Evolutionary conservation across 2,329 filamentous ascomycete genomes (phyloP), one percentile per base, ranked within the genome.

Genomic region (Hirsutella thompsonii): DNA sequence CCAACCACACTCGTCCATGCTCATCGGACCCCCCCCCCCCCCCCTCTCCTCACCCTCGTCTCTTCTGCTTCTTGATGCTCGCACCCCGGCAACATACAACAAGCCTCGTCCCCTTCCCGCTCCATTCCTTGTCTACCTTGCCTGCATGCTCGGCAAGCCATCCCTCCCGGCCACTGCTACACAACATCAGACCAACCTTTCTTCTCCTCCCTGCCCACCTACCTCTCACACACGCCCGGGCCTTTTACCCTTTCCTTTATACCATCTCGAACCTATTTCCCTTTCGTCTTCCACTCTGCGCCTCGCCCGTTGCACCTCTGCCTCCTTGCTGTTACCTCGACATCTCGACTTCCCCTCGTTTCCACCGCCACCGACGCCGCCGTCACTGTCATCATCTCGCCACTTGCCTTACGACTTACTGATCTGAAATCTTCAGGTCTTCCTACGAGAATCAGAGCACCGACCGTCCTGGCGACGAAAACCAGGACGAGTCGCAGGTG

Each of bases 151-250:
- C 33, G 33, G 39, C 39, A 40, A 36, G 32, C 39, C 32, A 36
- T 40, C 32, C 14, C 16, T 9, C 14, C 33, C 33, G 34, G 39
- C 39, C 39, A 36, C 30, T 40, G 39, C 39, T 40, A 40, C 39
- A 40, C 39, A 35, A 33, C 39, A 40, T 40, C 10, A 33, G 9
- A 20, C 39, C 23, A 36, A 19, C 33, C 39, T 16, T 16, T 40
- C 33, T 35, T 21, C 39, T 21, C 32, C 18, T 34, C 30, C 21
- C 13, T 20, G 42, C 37, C 14, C 46, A 44, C 37, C 29, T 14
- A 9, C 20, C 20, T 33, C 32, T 8, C 13, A 14, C 30, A 32
- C 30, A 32, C 30, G 11, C 30, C 30, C n/a, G 11, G n/a, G 30
- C 6, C n/a, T n/a, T 33, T 5, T 18, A 14, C 32, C 6, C 16